Percentiles rank a stretch among this genome's conserved stretches.
Conservation (phyloP, 129 eudicot species). For the Calendula officinalis region DNA sequence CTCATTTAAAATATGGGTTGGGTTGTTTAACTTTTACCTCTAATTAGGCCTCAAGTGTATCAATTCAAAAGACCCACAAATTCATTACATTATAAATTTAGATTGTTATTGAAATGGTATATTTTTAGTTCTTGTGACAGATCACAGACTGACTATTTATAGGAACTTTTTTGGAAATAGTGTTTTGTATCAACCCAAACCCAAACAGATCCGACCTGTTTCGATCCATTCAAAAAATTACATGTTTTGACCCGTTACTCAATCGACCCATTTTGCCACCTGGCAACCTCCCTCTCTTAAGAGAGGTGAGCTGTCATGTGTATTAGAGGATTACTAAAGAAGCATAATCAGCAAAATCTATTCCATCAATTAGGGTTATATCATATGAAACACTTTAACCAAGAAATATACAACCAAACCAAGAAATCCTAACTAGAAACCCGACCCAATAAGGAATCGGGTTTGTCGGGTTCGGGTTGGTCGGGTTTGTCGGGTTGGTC, state of each 20-base stretch:
- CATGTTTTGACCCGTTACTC: background rate
- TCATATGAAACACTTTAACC: conserved; percentile 24
- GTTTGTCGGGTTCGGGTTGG: no score
- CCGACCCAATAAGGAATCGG: no score
- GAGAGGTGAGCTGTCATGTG: background rate
- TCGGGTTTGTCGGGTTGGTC: no score
- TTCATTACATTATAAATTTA: no score
- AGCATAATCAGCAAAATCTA: conserved; percentile 18
- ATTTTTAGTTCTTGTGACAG: background rate
- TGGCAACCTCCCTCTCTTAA: background rate
- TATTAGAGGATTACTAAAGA: conserved; percentile 6
- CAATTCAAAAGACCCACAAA: no score
- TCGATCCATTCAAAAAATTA: background rate
- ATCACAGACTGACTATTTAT: background rate
- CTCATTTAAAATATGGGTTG: no score
- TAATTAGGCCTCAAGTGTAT: no score
- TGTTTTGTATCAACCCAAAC: background rate
- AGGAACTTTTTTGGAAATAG: background rate
- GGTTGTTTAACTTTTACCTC: no score
- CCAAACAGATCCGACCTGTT: conserved; percentile 1
- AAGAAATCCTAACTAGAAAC: no score
- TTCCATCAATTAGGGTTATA: conserved; percentile 25
- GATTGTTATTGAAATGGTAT: background rate
- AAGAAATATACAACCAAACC: conserved; percentile 18
- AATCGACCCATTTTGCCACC: background rate